Evolutionary conservation across 1,139 yeast genomes (phyloP).

Genomic region (Candida glucosophila): DNA sequence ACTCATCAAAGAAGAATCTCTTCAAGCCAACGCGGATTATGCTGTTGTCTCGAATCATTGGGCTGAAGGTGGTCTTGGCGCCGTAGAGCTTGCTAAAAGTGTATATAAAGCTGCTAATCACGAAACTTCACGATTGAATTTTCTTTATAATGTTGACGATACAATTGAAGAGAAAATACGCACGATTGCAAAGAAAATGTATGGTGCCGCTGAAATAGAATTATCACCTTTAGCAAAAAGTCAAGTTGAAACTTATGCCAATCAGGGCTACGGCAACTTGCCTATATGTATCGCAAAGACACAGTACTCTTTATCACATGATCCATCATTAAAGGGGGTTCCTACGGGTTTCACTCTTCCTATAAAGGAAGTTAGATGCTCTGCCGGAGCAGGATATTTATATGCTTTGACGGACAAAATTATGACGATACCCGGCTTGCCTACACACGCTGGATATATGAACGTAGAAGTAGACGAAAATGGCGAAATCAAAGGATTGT

Average conservation of each 20-base stretch:
- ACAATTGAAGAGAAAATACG: conserved; percentile 56
- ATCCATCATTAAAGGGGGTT: conserved; percentile 73
- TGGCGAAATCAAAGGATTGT: conserved; percentile 74
- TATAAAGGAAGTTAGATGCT: conserved; percentile 69
- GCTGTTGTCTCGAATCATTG: conserved; percentile 75
- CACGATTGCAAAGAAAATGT: conserved; percentile 64
- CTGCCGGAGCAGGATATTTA: conserved; percentile 78
- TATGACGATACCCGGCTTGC: conserved; percentile 77
- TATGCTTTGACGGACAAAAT: conserved; percentile 79
- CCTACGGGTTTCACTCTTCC: conserved; percentile 76
- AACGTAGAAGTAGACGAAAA: conserved; percentile 73
- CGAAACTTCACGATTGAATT: conserved; percentile 18
- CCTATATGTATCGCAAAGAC: conserved; percentile 83
- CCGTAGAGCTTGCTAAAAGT: conserved; percentile 59
- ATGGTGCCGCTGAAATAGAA: conserved; percentile 66
- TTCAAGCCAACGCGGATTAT: conserved; percentile 65
- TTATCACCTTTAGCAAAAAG: conserved; percentile 58
- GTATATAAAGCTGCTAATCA: conserved; percentile 36
- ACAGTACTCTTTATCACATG: conserved; percentile 75
- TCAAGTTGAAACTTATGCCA: conserved; percentile 57
- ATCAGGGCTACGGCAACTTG: conserved; percentile 64
- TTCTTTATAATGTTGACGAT: conserved; percentile 52
- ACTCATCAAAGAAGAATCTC: conserved; percentile 53
- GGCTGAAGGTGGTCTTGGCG: conserved; percentile 77
- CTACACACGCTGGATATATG: conserved; percentile 80